phyloP scores from a whole-genome alignment of 345 rosid species.

The Combretum micranthum region DNA sequence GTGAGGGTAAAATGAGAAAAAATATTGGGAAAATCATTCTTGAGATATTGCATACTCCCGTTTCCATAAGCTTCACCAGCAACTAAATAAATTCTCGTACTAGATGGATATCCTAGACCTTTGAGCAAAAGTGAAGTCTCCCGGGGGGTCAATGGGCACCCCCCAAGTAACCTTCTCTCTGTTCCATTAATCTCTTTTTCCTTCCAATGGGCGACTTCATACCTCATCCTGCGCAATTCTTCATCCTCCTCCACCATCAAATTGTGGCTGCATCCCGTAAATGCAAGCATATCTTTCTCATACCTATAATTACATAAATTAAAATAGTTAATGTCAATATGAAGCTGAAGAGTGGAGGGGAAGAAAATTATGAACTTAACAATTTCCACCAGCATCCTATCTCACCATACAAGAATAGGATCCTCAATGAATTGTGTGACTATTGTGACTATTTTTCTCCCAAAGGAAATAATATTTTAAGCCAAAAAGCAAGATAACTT shows the following conservation, averaged over 20 bases:
- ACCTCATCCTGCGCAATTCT: slow-evolving; percentile 68
- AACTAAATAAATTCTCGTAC: slow-evolving; percentile 80
- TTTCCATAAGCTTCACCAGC: slow-evolving; percentile 95
- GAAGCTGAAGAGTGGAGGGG: no score
- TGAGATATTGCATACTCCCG: slow-evolving; percentile 72
- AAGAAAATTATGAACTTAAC: no score
- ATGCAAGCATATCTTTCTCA: slow-evolving; percentile 98
- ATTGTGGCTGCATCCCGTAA: slow-evolving; percentile 91
- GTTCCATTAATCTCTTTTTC: slow-evolving; percentile 92
- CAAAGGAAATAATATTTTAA: no score
- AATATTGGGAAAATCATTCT: slow-evolving; percentile 57
- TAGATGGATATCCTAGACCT: slow-evolving; percentile 67
- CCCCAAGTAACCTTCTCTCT: slow-evolving; percentile 82
- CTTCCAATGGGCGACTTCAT: slow-evolving; percentile 86
- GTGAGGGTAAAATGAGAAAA: slow-evolving; percentile 86
- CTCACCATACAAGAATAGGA: no score
- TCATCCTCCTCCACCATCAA: slow-evolving; percentile 79
- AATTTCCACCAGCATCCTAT: no score
- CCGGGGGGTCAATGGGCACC: slow-evolving; percentile 90
- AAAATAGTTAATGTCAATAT: not conserved
- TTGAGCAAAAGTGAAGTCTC: slow-evolving; percentile 88
- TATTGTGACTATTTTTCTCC: no score
- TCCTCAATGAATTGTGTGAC: no score
- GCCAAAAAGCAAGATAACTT: no score
- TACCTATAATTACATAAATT: slow-evolving; percentile 37